Evolutionary conservation across 257 asterid species (phyloP).

Genomic region (Marsdenia floribunda): DNA sequence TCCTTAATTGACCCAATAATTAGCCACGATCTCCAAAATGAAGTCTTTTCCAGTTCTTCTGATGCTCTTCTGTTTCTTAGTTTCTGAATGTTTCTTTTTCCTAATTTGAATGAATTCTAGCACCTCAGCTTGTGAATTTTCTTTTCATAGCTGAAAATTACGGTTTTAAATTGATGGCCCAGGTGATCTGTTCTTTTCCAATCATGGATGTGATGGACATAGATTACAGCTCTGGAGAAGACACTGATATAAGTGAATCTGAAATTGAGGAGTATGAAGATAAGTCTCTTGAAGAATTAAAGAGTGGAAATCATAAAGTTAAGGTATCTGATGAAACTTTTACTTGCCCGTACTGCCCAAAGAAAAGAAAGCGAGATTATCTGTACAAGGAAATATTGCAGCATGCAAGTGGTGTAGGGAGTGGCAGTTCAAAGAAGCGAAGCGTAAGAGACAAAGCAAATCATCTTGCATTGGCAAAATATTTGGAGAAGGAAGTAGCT

Average conservation of each 20-base stretch:
- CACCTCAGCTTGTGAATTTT: background rate
- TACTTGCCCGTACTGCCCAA: constrained; percentile 74
- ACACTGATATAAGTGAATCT: constrained; percentile 44
- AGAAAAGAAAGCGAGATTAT: constrained; percentile 49
- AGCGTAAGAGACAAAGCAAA: constrained; percentile 51
- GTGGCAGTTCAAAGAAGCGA: constrained; percentile 49
- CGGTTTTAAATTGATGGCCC: background rate
- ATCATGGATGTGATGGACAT: constrained; percentile 10
- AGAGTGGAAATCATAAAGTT: constrained; percentile 50
- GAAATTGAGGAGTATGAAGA: constrained; percentile 36
- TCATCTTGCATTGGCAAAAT: constrained; percentile 68
- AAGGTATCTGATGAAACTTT: constrained; percentile 47
- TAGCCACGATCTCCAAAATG: background rate
- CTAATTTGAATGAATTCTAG: background rate
- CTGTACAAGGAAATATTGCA: constrained; percentile 57
- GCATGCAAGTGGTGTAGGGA: constrained; percentile 58
- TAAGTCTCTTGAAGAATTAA: constrained; percentile 35
- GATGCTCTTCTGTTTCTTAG: background rate
- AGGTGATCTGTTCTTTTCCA: background rate
- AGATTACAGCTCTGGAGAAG: constrained; percentile 34
- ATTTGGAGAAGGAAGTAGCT: constrained; percentile 43
- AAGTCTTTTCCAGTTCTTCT: background rate
- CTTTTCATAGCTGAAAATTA: background rate
- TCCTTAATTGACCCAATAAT: too few species aligned
- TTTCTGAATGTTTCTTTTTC: background rate